phyloP scores from a whole-genome alignment of 331 rosid genomes.

The Spiraea crenata region DNA sequence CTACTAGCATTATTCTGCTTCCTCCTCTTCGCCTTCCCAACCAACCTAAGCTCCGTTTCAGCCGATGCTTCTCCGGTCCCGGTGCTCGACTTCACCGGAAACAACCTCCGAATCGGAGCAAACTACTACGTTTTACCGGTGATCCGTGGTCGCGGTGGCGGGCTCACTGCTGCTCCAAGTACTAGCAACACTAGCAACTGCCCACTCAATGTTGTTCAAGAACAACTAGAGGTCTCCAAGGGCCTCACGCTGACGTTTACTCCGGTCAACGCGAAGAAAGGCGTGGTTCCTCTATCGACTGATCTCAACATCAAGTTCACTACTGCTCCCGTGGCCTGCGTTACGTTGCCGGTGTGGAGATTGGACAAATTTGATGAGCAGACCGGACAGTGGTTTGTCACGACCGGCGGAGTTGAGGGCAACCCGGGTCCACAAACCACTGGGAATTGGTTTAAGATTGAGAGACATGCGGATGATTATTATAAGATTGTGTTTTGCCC shows the following conservation, averaged over 20 bases:
- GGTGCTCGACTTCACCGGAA: conserved; percentile 52
- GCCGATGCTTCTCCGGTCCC: conserved; percentile 29
- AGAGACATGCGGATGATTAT: conserved; percentile 28
- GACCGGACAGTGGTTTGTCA: conserved; percentile 43
- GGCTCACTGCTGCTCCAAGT: conserved; percentile 20
- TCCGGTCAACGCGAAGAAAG: conserved; percentile 25
- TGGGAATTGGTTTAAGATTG: conserved; percentile 62
- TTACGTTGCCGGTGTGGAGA: conserved; percentile 44
- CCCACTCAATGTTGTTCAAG: conserved; percentile 52
- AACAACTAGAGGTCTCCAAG: conserved; percentile 25
- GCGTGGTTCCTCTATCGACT: conserved; percentile 36
- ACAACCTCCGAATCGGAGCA: conserved; percentile 33
- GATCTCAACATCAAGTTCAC: conserved; percentile 53
- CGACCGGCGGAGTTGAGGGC: conserved; percentile 55
- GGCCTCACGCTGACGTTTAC: conserved; percentile 45
- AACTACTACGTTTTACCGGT: conserved; percentile 49
- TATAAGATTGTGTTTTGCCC: conserved; percentile 56
- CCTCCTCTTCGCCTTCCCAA: conserved; percentile 23
- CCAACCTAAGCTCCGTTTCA: conserved; percentile 8
- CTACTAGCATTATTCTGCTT: neutral
- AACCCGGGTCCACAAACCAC: conserved; percentile 40
- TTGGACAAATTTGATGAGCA: conserved; percentile 29
- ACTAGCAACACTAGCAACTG: conserved; percentile 29
- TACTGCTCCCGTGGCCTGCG: conserved; percentile 16
- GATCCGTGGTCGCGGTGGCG: conserved; percentile 47